These are phyloP conservation scores for Candida jianshihensis DNA, from an alignment of 805 yeast genomes.

Conservation along the genomic window DNA sequence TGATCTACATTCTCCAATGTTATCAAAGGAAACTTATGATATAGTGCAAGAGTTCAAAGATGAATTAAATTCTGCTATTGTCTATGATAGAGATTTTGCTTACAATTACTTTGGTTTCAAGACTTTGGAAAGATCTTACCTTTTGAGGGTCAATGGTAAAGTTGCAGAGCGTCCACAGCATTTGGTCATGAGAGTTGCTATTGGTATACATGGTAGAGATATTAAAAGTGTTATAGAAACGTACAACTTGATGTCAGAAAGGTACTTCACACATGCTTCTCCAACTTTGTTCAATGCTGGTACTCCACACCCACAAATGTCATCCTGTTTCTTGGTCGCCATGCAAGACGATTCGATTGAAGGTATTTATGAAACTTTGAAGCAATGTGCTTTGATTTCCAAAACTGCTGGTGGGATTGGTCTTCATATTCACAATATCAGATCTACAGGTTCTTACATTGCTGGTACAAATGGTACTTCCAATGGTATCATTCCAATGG, in stretches of 20 bases:
- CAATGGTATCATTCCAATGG: constrained; percentile 90
- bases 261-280: constrained; percentile 88
- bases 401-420: constrained; percentile 97
- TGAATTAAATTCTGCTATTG: constrained; percentile 65
- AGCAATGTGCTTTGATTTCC: constrained; percentile 84
- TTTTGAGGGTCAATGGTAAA: constrained; percentile 54
- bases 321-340: constrained; percentile 87
- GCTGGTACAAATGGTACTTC: constrained; percentile 92
- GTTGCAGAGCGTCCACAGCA: constrained; percentile 91
- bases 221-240: constrained; percentile 69
- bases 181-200: constrained; percentile 82
- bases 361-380: constrained; percentile 86
- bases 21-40: constrained; percentile 57
- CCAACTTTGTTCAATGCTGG: constrained; percentile 97
- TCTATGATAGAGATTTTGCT: constrained; percentile 68
- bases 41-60: constrained; percentile 59
- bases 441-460: constrained; percentile 85
- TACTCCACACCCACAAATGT: constrained; percentile 74
- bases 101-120: constrained; percentile 85
- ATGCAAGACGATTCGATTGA: constrained; percentile 94
- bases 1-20: constrained; percentile 48
- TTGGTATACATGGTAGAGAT: constrained; percentile 80
- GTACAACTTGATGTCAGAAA: constrained; percentile 78
- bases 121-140: constrained; percentile 82
- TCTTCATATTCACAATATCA: constrained; percentile 77